Conservation (phyloP, 495 filamentous ascomycete species). For the Staphylotrichum longicolle region DNA sequence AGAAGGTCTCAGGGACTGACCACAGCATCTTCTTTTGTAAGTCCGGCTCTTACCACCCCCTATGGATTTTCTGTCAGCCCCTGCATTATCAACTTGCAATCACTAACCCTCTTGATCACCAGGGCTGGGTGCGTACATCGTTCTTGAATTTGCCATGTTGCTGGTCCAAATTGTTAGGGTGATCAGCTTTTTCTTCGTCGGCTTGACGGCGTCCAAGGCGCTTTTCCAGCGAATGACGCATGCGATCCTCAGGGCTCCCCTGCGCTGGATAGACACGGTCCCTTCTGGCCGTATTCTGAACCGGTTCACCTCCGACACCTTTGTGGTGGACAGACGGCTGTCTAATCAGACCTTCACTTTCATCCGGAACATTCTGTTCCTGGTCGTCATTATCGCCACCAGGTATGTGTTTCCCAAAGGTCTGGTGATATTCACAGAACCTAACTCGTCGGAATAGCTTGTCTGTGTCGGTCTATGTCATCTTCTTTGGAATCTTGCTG, state of each 20-base stretch:
- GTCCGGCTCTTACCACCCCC: background rate
- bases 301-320: conserved; percentile 50
- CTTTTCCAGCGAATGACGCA: conserved; percentile 44
- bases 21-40: conserved; percentile 23
- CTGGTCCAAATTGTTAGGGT: conserved; percentile 32
- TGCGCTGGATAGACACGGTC: conserved; percentile 51
- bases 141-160: conserved; percentile 32
- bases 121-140: conserved; percentile 28
- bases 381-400: conserved; percentile 29
- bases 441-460: conserved; percentile 12
- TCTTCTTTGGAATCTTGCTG: conserved; percentile 30
- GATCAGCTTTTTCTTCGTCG: conserved; percentile 31
- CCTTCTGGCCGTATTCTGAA: conserved; percentile 52
- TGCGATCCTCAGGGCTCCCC: conserved; percentile 47
- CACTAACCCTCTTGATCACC: conserved; percentile 7
- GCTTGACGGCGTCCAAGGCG: conserved; percentile 37
- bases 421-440: background rate
- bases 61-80: too few relatives aligned
- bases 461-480: conserved; percentile 27
- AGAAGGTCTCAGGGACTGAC: background rate
- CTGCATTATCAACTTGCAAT: conserved; percentile 1
- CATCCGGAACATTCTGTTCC: conserved; percentile 18
- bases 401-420: conserved; percentile 17
- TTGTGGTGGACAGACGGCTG: conserved; percentile 40
- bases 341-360: conserved; percentile 24